phyloP scores from a whole-genome alignment of 192 early-diverging fungal genomes.

The Pilobolus umbonatus region DNA sequence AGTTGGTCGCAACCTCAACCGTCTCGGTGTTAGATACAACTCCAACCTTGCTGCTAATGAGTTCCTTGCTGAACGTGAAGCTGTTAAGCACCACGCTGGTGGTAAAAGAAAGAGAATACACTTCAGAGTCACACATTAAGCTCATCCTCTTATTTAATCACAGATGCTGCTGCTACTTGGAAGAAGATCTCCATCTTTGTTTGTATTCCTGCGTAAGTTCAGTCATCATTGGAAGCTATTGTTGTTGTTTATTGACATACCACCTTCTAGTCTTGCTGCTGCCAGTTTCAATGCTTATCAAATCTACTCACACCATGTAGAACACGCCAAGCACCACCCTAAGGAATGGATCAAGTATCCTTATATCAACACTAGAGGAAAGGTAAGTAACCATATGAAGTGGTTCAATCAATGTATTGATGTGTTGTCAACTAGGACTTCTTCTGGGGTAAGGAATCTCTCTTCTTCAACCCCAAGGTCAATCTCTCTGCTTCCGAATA shows the following conservation, averaged over 20 bases:
- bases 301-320: slow-evolving; percentile 25
- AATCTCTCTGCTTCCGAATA: slow-evolving; percentile 28
- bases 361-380: slow-evolving; percentile 51
- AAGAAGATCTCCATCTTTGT: slow-evolving; percentile 37
- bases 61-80: slow-evolving; percentile 29
- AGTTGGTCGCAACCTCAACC: slow-evolving; percentile 16
- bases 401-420: not conserved
- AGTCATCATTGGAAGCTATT: too few species aligned
- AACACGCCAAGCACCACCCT: slow-evolving; percentile 31
- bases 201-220: slow-evolving; percentile 35
- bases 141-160: not conserved
- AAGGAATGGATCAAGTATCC: slow-evolving; percentile 26
- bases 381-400: slow-evolving; percentile 37
- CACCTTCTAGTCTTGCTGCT: slow-evolving; percentile 27
- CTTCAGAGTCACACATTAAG: not conserved
- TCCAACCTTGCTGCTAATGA: slow-evolving; percentile 3
- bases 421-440: slow-evolving; percentile 11
- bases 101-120: slow-evolving; percentile 17
- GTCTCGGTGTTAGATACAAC: slow-evolving; percentile 29
- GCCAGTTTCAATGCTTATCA: slow-evolving; percentile 35
- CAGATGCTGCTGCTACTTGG: slow-evolving; percentile 33
- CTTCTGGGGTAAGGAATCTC: slow-evolving; percentile 34
- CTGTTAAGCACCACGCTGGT: slow-evolving; percentile 32
- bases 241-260: too few species aligned
- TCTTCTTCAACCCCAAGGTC: slow-evolving; percentile 35